phyloP scores from a whole-genome alignment of 2,329 filamentous ascomycete genomes.

The Aspergillus fumigatiaffinis region DNA sequence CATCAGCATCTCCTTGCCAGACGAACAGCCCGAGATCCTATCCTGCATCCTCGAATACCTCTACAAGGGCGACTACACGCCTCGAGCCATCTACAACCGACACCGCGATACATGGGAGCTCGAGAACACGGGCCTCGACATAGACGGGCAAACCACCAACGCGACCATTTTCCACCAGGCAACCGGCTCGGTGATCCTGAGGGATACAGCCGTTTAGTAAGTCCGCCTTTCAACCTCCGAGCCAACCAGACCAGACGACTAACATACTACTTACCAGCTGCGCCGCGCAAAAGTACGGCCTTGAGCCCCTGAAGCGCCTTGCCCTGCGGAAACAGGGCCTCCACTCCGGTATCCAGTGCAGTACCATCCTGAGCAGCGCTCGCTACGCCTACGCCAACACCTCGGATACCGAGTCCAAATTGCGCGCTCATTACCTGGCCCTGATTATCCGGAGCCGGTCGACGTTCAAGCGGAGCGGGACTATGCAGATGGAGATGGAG shows the following conservation, averaged over 20 bases:
- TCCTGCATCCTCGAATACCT: conserved; percentile 86
- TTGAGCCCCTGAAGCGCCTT: conserved; percentile 80
- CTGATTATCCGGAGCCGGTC: conserved; percentile 83
- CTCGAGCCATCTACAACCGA: conserved; percentile 77
- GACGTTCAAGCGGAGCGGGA: conserved; percentile 90
- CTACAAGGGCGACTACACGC: conserved; percentile 92
- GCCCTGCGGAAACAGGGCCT: conserved; percentile 85
- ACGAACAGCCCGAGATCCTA: conserved; percentile 87
- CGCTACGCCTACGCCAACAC: conserved; percentile 86
- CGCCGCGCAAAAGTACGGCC: conserved; percentile 75
- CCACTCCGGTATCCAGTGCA: conserved; percentile 76
- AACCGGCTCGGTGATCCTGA: conserved; percentile 66
- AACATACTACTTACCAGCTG: conserved; percentile 46
- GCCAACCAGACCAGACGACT: not conserved
- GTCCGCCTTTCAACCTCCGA: conserved; percentile 14
- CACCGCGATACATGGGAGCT: conserved; percentile 75
- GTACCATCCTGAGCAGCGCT: conserved; percentile 81
- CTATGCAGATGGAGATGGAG: conserved; percentile 95
- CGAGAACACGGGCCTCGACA: conserved; percentile 53
- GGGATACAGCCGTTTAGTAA: conserved; percentile 82
- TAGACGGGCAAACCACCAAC: conserved; percentile 48
- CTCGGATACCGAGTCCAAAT: conserved; percentile 83
- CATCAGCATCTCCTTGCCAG: conserved; percentile 73
- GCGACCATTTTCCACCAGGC: conserved; percentile 66
- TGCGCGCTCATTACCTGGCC: conserved; percentile 85